phyloP scores from a whole-genome alignment of 495 filamentous ascomycete genomes.

The Lasiosphaeria hispida region DNA sequence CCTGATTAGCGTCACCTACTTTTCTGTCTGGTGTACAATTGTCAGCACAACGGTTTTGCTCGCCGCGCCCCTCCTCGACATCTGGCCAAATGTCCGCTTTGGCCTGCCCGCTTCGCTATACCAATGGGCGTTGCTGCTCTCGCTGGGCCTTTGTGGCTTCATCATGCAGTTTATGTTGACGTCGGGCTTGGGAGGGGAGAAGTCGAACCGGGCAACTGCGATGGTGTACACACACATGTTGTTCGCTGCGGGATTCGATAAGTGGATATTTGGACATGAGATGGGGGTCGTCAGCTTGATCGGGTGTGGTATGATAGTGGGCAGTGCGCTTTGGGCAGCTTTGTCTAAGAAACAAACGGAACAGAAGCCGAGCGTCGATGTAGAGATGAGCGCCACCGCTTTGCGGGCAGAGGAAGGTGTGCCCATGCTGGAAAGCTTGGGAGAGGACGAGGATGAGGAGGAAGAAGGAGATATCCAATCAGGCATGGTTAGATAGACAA shows the following conservation, averaged over 20 bases:
- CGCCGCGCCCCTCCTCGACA: slow-evolving; percentile 43
- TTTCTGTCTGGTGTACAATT: slow-evolving; percentile 66
- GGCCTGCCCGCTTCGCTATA: slow-evolving; percentile 56
- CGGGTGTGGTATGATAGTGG: slow-evolving; percentile 77
- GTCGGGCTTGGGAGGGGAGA: slow-evolving; percentile 66
- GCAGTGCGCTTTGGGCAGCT: slow-evolving; percentile 77
- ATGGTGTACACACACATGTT: slow-evolving; percentile 94
- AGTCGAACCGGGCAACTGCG: slow-evolving; percentile 70
- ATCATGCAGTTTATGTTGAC: slow-evolving; percentile 88
- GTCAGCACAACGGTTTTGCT: slow-evolving; percentile 60
- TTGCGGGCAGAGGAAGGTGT: slow-evolving; percentile 24
- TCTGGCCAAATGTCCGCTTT: slow-evolving; percentile 55
- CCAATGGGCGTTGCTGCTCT: slow-evolving; percentile 71
- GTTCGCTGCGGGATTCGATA: slow-evolving; percentile 82
- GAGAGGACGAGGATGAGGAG: slow-evolving; percentile 9
- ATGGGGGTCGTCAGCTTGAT: slow-evolving; percentile 64
- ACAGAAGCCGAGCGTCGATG: slow-evolving; percentile 11
- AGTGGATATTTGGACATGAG: slow-evolving; percentile 68
- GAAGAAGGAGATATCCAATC: slow-evolving; percentile 11
- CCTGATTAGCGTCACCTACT: slow-evolving; percentile 84
- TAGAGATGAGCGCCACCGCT: background rate
- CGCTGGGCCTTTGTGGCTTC: slow-evolving; percentile 74
- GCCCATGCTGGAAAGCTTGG: slow-evolving; percentile 16
- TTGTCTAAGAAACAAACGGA: slow-evolving; percentile 45
- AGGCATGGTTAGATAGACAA: slow-evolving; percentile 9